Conservation (phyloP, 208 protist genomes). For the Leishmania gerbilli region DNA sequence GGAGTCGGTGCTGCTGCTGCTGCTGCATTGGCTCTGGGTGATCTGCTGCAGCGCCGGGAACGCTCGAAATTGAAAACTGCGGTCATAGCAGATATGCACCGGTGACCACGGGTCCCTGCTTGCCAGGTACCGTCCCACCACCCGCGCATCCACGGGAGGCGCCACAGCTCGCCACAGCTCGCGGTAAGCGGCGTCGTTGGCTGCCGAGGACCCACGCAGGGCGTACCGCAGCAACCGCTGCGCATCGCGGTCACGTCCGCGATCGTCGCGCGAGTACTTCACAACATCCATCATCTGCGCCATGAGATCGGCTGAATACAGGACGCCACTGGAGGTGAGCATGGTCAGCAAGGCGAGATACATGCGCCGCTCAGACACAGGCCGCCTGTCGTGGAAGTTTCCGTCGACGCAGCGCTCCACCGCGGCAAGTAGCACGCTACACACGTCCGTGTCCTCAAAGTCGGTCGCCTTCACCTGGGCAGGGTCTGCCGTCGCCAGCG, state of each 20-base stretch:
- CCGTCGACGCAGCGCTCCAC: conserved; percentile 73
- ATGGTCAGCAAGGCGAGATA: conserved; percentile 81
- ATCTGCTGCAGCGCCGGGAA: conserved; percentile 43
- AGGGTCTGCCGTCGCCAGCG: conserved; percentile 31
- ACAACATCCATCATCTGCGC: conserved; percentile 90
- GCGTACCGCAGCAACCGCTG: conserved; percentile 77
- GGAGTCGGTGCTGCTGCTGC: not conserved
- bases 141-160: conserved; percentile 58
- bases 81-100: conserved; percentile 68
- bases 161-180: conserved; percentile 61
- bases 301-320: conserved; percentile 78
- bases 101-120: conserved; percentile 70
- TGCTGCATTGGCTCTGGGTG: not conserved
- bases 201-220: conserved; percentile 62
- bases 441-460: conserved; percentile 85
- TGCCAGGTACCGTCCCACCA: conserved; percentile 81
- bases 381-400: conserved; percentile 61
- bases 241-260: conserved; percentile 62
- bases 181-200: conserved; percentile 58
- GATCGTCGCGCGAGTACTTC: conserved; percentile 72
- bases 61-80: conserved; percentile 44
- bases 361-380: conserved; percentile 66
- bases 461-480: conserved; percentile 35
- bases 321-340: conserved; percentile 77
- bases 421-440: conserved; percentile 74